A percentile compares a stretch with the other conserved stretches of the same genome.
These are phyloP conservation scores for Arxiozyma heterogenica DNA, from an alignment of 1,139 yeast species.

Conservation along the genomic window DNA sequence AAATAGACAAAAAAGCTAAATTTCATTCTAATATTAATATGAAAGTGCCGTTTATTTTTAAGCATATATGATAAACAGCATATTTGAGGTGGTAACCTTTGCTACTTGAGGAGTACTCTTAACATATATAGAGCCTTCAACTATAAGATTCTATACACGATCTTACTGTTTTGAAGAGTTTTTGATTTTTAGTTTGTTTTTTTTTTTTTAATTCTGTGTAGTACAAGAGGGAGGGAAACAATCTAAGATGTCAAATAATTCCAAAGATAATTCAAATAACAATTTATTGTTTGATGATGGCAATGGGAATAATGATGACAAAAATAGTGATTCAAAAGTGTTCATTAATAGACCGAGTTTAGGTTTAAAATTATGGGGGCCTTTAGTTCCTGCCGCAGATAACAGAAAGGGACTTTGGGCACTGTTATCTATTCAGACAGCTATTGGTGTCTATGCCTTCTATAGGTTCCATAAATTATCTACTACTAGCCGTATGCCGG, in stretches of 20 bases:
- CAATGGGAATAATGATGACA: slow-evolving; percentile 5
- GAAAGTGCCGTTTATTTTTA: too few relatives aligned
- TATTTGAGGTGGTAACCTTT: too few relatives aligned
- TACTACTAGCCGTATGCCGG: not conserved
- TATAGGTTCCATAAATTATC: slow-evolving; percentile 16
- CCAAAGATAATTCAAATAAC: not conserved
- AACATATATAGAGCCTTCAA: too few relatives aligned
- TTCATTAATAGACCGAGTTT: slow-evolving; percentile 38
- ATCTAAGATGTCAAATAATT: not conserved
- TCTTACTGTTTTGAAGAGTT: too few relatives aligned
- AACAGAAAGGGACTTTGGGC: slow-evolving; percentile 42
- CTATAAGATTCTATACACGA: too few relatives aligned
- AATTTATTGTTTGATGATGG: too few relatives aligned
- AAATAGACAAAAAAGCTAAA: too few relatives aligned
- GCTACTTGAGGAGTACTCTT: too few relatives aligned
- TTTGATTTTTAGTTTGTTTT: too few relatives aligned
- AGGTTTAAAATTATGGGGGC: slow-evolving; percentile 53
- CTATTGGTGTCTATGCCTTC: slow-evolving; percentile 34
- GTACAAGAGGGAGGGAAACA: not conserved
- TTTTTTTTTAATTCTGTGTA: not conserved
- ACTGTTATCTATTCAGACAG: slow-evolving; percentile 41
- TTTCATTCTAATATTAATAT: too few relatives aligned
- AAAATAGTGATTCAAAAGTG: slow-evolving; percentile 20
- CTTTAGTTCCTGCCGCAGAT: slow-evolving; percentile 56
- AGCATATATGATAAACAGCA: too few relatives aligned